A percentile compares a stretch with the other conserved stretches of the same genome.
phyloP scores from a whole-genome alignment of 208 protist genomes.

The Novymonas esmeraldas region DNA sequence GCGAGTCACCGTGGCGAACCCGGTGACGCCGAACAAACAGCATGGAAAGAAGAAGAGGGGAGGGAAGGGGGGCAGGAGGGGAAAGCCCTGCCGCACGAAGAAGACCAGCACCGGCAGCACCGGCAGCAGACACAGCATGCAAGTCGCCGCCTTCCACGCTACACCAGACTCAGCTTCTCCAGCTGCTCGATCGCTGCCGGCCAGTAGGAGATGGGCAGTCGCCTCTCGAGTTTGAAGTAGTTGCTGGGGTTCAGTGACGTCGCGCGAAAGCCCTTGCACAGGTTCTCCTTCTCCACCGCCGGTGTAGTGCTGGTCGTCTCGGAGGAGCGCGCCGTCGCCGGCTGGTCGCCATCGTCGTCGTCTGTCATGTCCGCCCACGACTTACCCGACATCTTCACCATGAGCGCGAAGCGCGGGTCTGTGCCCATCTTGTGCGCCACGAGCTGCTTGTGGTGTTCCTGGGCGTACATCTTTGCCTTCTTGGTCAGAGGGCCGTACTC shows the following conservation, averaged over 20 bases:
- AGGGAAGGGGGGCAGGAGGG: too few relatives aligned
- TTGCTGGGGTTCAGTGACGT: constrained; percentile 30
- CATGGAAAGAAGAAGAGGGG: too few relatives aligned
- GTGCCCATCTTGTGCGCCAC: constrained; percentile 41
- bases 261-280: constrained; percentile 61
- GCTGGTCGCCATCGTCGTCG: constrained; percentile 28
- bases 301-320: constrained; percentile 43
- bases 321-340: constrained; percentile 25
- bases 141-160: not conserved
- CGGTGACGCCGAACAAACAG: too few relatives aligned
- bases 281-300: constrained; percentile 68
- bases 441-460: constrained; percentile 58
- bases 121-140: not conserved
- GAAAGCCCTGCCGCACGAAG: not conserved
- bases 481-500: constrained; percentile 77
- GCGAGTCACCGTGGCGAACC: too few relatives aligned
- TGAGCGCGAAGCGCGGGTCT: constrained; percentile 31
- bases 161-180: constrained; percentile 32
- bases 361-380: constrained; percentile 57
- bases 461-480: constrained; percentile 68
- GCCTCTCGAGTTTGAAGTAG: constrained; percentile 69
- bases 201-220: constrained; percentile 82
- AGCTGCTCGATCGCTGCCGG: constrained; percentile 61
- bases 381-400: constrained; percentile 38
- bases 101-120: not conserved